Evolutionary conservation across 257 asterid genomes (phyloP).

Genomic region (Asclepias syriaca): DNA sequence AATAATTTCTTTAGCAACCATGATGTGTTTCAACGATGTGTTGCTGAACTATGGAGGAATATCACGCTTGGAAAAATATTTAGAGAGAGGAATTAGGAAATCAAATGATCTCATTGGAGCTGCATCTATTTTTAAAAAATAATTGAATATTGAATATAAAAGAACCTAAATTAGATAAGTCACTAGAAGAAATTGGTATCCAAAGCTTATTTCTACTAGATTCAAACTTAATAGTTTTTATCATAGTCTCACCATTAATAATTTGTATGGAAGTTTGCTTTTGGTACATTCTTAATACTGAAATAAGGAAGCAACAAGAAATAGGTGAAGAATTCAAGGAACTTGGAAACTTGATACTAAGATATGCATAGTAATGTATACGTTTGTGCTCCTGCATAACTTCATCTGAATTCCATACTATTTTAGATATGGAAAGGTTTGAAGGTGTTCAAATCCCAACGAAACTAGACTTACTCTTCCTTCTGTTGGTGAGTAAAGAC

Average conservation of each 20-base stretch:
- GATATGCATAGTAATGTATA: neutral
- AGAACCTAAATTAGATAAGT: neutral
- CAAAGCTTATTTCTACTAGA: too few relatives aligned
- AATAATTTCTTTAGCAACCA: neutral
- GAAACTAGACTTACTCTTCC: conserved; percentile 63
- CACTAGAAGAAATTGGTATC: neutral
- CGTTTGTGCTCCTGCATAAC: neutral
- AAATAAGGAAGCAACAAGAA: neutral
- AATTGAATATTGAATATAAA: too few relatives aligned
- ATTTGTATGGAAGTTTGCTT: neutral
- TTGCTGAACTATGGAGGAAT: neutral
- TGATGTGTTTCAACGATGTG: neutral
- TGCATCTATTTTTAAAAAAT: neutral
- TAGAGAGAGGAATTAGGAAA: neutral
- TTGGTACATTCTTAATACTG: neutral
- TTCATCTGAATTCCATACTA: neutral
- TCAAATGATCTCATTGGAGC: neutral
- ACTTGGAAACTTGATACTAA: neutral
- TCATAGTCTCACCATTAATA: neutral
- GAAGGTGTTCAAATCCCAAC: conserved; percentile 3
- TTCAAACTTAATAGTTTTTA: neutral
- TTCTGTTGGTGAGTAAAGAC: conserved; percentile 78
- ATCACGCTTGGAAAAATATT: neutral
- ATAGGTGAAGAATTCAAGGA: neutral
- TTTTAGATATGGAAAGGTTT: neutral